Evolutionary conservation across 345 rosid species (phyloP).

Genomic region (Eucalyptus paniculata): DNA sequence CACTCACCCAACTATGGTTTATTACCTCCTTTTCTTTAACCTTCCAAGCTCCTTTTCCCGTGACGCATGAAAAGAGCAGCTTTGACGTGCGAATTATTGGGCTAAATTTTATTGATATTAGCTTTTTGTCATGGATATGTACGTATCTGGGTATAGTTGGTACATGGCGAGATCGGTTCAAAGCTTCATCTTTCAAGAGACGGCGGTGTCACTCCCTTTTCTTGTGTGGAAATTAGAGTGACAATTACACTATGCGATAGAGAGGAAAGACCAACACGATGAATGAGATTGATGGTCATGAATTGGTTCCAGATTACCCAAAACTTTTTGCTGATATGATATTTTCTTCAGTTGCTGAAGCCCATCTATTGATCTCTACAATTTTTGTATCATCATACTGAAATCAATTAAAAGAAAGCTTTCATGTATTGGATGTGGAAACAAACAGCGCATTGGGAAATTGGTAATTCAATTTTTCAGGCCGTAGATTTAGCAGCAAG

Average conservation of each 20-base stretch:
- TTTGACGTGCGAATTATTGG: neutral
- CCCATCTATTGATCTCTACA: neutral
- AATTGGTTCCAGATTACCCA: neutral
- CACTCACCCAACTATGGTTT: no score
- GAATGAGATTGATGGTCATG: neutral
- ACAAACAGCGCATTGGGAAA: neutral
- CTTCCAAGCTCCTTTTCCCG: neutral
- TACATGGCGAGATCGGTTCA: rapidly evolving
- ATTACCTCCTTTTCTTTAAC: neutral
- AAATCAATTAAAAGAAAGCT: neutral
- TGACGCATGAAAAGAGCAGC: neutral
- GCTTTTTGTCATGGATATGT: neutral
- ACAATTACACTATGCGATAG: neutral
- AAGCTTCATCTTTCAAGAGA: neutral
- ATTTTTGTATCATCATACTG: neutral
- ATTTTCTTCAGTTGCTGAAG: neutral
- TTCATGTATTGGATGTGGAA: neutral
- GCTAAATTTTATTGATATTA: neutral
- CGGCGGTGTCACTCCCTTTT: rapidly evolving
- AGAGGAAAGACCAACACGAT: neutral
- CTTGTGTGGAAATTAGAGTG: neutral
- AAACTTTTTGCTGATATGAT: neutral
- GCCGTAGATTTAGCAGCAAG: neutral
- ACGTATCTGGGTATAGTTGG: neutral
- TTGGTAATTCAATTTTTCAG: neutral